Base-by-base conservation (phyloP, 2,329 filamentous ascomycete genomes). In the Pseudogymnoascus pannorum region DNA sequence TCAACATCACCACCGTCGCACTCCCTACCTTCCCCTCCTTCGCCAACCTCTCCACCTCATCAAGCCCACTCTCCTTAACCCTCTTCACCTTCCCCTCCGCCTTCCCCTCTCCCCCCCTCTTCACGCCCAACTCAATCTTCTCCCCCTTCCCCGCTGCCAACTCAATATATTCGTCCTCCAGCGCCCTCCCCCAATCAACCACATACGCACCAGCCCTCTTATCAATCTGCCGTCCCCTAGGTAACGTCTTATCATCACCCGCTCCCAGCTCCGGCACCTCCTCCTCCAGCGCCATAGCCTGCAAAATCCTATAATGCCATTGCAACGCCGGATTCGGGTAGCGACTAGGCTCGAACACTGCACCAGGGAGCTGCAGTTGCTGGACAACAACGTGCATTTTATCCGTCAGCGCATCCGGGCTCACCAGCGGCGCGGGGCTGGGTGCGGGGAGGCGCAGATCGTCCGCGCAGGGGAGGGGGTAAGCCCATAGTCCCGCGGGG, bases 291-390 rank as follows among this genome's bases (percentile, higher is more conserved):
- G 94, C 94, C 62, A 97, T 81, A 5, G 90, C 88, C 75, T 99
- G 94, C 0, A 99, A 78, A 51, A 99, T 96, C 64, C 86, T 87
- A 78, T 97, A 99, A 76, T 97, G 94, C 92, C 93, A 99, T 75
- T 99, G 94, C 22, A 99, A 79, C 7, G 89, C 83, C 8, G 92
- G 92, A 64, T 99, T 99, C 0, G 94, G 91, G 69, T 97, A 97
- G 70, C 88, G 94, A 1, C 79, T 78, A 1, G 93, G 92, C 66
- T 96, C 88, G 71, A 95, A 99, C 31, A 83, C 79, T 5, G 83
- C 92, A 69, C 90, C 92, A 0, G 94, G 94, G 6, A 99, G 83
- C 71, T 96, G 91, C 0, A 97, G 78, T 67, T 96, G 35, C 71
- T 94, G 88, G 2, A 97, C 79, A 3, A 97, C 83, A 5, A 81